These are phyloP conservation scores for Teunomyces lycoperdinae DNA, from an alignment of 805 yeast species.

Conservation along the genomic window DNA sequence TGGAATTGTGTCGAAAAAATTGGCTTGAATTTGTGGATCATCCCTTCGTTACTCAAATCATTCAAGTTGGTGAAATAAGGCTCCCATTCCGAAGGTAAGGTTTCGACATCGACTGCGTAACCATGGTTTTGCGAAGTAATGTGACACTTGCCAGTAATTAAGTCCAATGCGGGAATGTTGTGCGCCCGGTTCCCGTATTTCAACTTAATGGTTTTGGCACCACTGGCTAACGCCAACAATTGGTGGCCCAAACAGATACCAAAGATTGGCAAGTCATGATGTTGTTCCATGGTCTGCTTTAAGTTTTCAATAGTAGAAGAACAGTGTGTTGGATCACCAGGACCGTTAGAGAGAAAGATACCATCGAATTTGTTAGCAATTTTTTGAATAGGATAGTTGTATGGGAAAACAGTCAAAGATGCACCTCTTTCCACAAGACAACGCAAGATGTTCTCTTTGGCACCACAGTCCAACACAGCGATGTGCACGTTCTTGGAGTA, in stretches of 20 bases:
- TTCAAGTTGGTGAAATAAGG: conserved; percentile 86
- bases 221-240: conserved; percentile 89
- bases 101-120: conserved; percentile 84
- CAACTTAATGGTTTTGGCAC: conserved; percentile 88
- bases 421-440: conserved; percentile 95
- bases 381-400: conserved; percentile 88
- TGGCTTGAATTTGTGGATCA: conserved; percentile 84
- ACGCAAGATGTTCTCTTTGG: conserved; percentile 94
- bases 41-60: conserved; percentile 96
- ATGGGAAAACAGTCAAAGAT: conserved; percentile 93
- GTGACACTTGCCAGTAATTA: conserved; percentile 89
- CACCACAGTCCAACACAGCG: conserved; percentile 97
- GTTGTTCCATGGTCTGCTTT: conserved; percentile 61
- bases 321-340: conserved; percentile 97
- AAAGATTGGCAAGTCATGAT: conserved; percentile 78
- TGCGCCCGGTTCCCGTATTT: conserved; percentile 99
- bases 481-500: conserved; percentile 63
- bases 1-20: conserved; percentile 97
- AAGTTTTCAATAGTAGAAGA: conserved; percentile 71
- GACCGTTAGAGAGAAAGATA: conserved; percentile 91
- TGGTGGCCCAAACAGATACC: conserved; percentile 99
- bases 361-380: conserved; percentile 94
- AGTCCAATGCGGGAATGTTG: conserved; percentile 92
- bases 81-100: conserved; percentile 81
- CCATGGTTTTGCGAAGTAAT: conserved; percentile 99